A percentile compares a stretch with the other conserved stretches of the same genome.
Conservation (phyloP, 768 basidiomycete species). For the Filobasidium wieringae region DNA sequence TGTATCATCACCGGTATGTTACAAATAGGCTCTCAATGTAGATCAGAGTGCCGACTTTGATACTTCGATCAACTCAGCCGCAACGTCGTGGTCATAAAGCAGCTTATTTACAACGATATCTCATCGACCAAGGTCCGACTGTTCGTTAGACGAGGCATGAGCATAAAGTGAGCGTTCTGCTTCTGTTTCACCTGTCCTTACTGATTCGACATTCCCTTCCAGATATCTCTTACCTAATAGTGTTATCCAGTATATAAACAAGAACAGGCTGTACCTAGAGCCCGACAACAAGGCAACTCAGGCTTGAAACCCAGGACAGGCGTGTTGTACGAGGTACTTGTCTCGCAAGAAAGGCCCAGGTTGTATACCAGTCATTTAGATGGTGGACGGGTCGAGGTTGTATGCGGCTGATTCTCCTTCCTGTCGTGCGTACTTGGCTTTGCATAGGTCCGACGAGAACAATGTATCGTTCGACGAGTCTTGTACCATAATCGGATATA, state of each 20-base stretch:
- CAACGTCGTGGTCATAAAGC: constrained; percentile 83
- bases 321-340: too few species aligned
- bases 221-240: constrained; percentile 81
- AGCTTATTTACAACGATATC: constrained; percentile 93
- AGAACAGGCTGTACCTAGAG: constrained; percentile 49
- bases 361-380: too few species aligned
- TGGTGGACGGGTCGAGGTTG: too few species aligned
- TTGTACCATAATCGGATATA: too few species aligned
- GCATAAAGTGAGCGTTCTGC: constrained; percentile 39
- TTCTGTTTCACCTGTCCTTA: background rate
- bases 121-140: constrained; percentile 73
- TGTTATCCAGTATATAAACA: constrained; percentile 89
- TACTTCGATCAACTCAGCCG: constrained; percentile 47
- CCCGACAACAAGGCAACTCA: constrained; percentile 15
- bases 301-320: background rate
- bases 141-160: constrained; percentile 44
- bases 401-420: too few species aligned
- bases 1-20: constrained; percentile 43
- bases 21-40: background rate
- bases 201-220: constrained; percentile 58
- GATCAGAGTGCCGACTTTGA: background rate
- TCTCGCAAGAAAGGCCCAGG: background rate
- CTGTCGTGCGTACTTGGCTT: too few species aligned
- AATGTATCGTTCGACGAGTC: too few species aligned
- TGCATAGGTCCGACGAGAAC: too few species aligned